Evolutionary conservation across 1,139 yeast species (phyloP).

Genomic region (Fermentozyma sake): DNA sequence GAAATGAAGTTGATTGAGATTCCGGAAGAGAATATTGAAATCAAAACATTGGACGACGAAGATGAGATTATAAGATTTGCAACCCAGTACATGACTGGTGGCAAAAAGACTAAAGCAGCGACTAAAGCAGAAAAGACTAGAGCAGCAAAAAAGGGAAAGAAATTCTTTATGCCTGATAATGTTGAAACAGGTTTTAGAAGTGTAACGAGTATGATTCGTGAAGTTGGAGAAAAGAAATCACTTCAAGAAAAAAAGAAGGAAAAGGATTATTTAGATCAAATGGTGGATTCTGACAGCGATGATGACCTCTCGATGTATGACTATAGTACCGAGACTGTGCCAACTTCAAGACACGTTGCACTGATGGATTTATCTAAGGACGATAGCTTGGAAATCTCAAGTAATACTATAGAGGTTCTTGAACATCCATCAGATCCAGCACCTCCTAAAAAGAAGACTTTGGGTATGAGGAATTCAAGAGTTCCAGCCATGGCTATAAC

Average conservation of each 20-base stretch:
- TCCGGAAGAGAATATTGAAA: conserved; percentile 63
- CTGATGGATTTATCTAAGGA: no score
- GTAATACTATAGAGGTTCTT: no score
- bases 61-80: conserved; percentile 71
- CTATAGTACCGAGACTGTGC: no score
- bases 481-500: no score
- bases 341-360: no score
- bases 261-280: conserved; percentile 16
- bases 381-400: no score
- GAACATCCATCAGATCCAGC: no score
- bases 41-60: conserved; percentile 52
- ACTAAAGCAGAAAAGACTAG: conserved; percentile 8
- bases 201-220: conserved; percentile 49
- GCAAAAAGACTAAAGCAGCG: conserved; percentile 18
- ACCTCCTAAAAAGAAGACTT: no score
- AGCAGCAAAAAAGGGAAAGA: conserved; percentile 21
- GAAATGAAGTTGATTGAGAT: conserved; percentile 55
- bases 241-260: conserved; percentile 10
- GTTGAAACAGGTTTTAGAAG: conserved; percentile 65
- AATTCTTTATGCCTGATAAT: conserved; percentile 76
- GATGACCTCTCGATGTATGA: no score
- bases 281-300: conserved; percentile 22
- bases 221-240: conserved; percentile 14
- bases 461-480: no score
- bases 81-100: conserved; percentile 37